phyloP scores from a whole-genome alignment of 176 grass and related monocot species.

The Microstegium vimineum region DNA sequence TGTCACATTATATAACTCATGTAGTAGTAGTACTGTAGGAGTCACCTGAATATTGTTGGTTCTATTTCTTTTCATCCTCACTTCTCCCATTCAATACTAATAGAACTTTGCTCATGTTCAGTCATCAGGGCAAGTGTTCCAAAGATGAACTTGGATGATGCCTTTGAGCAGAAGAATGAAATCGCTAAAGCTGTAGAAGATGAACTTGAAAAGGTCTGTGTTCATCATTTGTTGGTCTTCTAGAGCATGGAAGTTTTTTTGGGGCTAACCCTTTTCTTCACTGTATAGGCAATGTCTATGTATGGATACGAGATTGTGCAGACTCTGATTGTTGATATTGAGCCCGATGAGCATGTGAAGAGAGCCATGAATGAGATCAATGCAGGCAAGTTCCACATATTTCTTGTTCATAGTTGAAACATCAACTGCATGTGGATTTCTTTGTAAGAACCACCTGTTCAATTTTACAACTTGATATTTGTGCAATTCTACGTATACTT shows the following conservation, averaged over 20 bases:
- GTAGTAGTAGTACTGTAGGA: not conserved
- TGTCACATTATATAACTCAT: not conserved
- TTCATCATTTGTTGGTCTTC: constrained; percentile 14
- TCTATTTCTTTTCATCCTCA: not conserved
- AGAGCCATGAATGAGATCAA: constrained; percentile 96
- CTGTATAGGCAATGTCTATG: constrained; percentile 70
- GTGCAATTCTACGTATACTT: not conserved
- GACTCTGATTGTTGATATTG: constrained; percentile 83
- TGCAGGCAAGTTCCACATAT: constrained; percentile 44
- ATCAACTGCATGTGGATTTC: not conserved
- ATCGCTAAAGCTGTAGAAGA: constrained; percentile 82
- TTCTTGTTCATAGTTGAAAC: not conserved
- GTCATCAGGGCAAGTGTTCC: constrained; percentile 90
- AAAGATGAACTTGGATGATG: constrained; percentile 84
- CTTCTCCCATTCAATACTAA: constrained; percentile 12
- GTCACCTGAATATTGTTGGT: constrained; percentile 6
- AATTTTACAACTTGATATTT: constrained; percentile 3
- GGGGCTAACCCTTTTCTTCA: constrained; percentile 11
- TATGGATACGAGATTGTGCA: constrained; percentile 91
- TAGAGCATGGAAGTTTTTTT: not conserved
- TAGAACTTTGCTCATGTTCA: constrained; percentile 31
- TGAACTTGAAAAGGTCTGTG: constrained; percentile 84
- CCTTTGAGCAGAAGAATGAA: constrained; percentile 84
- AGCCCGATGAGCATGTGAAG: constrained; percentile 79
- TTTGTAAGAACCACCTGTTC: not conserved